Base-by-base conservation (phyloP, 1,284 basidiomycete species). In the Malassezia arunalokei region DNA sequence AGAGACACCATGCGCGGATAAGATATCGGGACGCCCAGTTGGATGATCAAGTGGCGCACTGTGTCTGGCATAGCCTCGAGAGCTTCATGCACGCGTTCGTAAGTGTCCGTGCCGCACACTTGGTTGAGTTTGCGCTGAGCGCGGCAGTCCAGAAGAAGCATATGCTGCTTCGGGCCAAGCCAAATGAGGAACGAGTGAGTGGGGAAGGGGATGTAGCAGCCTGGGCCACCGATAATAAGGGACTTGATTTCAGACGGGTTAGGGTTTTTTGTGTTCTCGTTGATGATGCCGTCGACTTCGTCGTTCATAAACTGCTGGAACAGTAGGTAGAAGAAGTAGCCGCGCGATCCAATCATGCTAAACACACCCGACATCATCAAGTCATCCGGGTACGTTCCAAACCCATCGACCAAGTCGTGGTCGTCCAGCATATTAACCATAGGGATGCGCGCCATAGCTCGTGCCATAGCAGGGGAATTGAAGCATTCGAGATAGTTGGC, bases 391-490 rank as follows among this genome's bases (percentile, higher is more conserved):
- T 73, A 88, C 64, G 85, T 87, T 59, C 87, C 87, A 70, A 89
- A 95, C 6, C 90, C 91, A 66, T 95, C 89, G 62, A 94, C 94
- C 79, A 80, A 63, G 51, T 74, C 79, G 66, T 82, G 80, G 59
- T 81, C 80, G 62, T 81, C 80, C 35, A 80, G 74, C 78, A 80
- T 79, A 71, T 78, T 78, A 51, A 75, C 53, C 91, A 95, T 95
- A 11, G 90, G 79, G 35, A 81, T 77, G 8, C 75, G 83, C 51
- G 86, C 83, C 73, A 94, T 95, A 5, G 91, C 89, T 49, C 85
- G 79, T 1, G 87, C 87, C 73, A 96, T 98, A 0, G 88, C 88
- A 7, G 91, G 91, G 43, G 81, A 81, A 54, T 89, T 79, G 76
- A 94, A 96, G 70, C 75, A 75, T 38, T 68, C 61, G 49, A 30